Evolutionary conservation across 768 basidiomycete species (phyloP).

Genomic region (Leccinum imitatum): DNA sequence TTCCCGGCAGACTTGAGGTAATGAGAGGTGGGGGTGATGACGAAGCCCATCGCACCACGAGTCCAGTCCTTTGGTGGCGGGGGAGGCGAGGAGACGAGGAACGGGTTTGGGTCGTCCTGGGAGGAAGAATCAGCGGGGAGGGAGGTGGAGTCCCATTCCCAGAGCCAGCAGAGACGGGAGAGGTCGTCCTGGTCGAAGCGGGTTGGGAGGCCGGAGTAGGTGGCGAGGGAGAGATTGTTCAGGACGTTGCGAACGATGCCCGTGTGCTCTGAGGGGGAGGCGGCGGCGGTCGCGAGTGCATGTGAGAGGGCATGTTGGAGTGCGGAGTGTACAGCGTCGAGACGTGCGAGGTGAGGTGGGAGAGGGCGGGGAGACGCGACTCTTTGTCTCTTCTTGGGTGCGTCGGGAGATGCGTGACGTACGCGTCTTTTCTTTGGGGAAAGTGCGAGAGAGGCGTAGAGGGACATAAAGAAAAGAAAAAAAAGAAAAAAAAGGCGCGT

Average conservation of each 20-base stretch:
- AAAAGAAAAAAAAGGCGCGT: background rate
- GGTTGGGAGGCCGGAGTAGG: conserved; percentile 64
- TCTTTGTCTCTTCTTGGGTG: conserved; percentile 65
- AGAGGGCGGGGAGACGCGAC: conserved; percentile 48
- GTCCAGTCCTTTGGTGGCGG: conserved; percentile 63
- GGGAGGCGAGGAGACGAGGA: conserved; percentile 48
- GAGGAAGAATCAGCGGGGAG: conserved; percentile 28
- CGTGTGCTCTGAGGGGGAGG: conserved; percentile 73
- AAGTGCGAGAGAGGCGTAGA: conserved; percentile 46
- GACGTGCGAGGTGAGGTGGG: conserved; percentile 59
- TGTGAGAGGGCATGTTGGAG: conserved; percentile 83
- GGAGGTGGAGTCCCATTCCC: conserved; percentile 77
- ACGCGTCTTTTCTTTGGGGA: conserved; percentile 72
- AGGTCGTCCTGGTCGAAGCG: conserved; percentile 70
- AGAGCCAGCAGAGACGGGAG: conserved; percentile 78
- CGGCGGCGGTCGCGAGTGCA: conserved; percentile 79
- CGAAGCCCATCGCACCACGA: conserved; percentile 77
- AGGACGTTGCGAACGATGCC: conserved; percentile 76
- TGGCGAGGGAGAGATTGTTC: conserved; percentile 69
- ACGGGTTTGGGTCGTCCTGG: conserved; percentile 68
- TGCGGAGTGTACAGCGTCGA: conserved; percentile 62
- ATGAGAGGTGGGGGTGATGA: conserved; percentile 71
- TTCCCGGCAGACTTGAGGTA: conserved; percentile 63
- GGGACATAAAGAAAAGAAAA: conserved; percentile 8
- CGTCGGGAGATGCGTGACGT: conserved; percentile 34